Conservation (phyloP, 2,329 filamentous ascomycete species). For the Fusarium denticulatum region DNA sequence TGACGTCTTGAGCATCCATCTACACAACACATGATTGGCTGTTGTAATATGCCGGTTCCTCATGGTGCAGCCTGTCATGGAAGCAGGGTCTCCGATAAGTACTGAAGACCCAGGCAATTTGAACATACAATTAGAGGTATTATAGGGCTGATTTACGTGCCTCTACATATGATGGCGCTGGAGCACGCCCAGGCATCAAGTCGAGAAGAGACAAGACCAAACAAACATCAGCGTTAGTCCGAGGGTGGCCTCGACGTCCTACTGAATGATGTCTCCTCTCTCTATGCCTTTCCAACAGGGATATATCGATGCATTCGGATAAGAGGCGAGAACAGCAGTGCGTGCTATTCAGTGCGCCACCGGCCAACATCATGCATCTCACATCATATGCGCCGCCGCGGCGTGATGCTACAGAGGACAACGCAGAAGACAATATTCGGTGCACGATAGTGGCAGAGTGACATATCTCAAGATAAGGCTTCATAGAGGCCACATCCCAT, state of each 20-base stretch:
- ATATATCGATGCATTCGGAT: neutral
- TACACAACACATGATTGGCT: constrained; percentile 30
- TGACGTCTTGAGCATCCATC: constrained; percentile 16
- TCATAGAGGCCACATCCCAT: constrained; percentile 16
- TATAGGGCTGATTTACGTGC: constrained; percentile 1
- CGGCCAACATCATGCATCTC: constrained; percentile 21
- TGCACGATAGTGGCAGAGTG: constrained; percentile 13
- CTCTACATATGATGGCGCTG: neutral
- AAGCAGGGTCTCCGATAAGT: neutral
- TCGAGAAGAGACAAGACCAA: constrained; percentile 8
- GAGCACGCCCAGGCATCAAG: neutral
- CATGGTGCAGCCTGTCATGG: neutral
- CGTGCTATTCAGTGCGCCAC: constrained; percentile 18
- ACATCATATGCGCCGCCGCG: constrained; percentile 15
- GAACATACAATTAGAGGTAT: neutral
- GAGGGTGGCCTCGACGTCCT: neutral
- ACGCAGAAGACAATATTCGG: neutral
- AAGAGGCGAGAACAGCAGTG: neutral
- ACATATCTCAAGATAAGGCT: constrained; percentile 7
- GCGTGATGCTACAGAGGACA: neutral
- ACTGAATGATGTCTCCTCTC: constrained; percentile 15
- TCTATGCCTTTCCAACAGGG: neutral
- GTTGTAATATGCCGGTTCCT: neutral
- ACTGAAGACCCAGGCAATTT: neutral
- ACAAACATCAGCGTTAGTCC: constrained; percentile 11